phyloP scores from a whole-genome alignment of 257 asterid species.

The Solanum tacnaense region DNA sequence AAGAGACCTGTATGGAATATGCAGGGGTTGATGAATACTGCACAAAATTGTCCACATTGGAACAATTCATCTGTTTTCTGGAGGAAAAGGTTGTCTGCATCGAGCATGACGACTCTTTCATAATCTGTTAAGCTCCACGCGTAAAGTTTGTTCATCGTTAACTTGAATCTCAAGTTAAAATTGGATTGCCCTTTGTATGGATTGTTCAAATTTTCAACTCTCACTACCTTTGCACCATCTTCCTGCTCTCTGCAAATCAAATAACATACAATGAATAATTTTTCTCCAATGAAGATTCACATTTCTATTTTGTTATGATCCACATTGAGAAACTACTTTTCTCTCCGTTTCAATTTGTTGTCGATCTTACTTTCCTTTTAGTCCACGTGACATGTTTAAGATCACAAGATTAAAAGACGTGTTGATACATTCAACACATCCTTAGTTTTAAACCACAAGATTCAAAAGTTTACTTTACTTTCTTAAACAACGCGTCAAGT shows the following conservation, averaged over 20 bases:
- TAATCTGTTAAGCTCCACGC: conserved; percentile 87
- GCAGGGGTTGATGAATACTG: conserved; percentile 92
- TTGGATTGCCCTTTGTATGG: conserved; percentile 41
- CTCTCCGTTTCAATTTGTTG: neutral
- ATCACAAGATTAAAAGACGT: too few relatives aligned
- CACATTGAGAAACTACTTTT: neutral
- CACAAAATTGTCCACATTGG: conserved; percentile 89
- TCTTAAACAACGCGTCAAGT: too few relatives aligned
- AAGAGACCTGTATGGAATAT: conserved; percentile 93
- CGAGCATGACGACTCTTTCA: conserved; percentile 84
- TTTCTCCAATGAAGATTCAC: neutral
- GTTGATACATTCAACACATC: neutral
- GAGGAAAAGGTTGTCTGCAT: conserved; percentile 85
- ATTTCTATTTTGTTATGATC: neutral
- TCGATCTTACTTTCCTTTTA: neutral
- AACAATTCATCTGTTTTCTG: conserved; percentile 65
- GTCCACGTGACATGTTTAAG: neutral
- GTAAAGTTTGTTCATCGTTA: conserved; percentile 72
- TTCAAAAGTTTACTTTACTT: neutral
- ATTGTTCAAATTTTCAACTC: conserved; percentile 60
- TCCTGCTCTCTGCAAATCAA: conserved; percentile 36
- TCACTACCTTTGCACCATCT: conserved; percentile 67
- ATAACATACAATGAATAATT: neutral
- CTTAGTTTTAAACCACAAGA: neutral
- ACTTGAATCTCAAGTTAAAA: conserved; percentile 61